Percentiles rank a stretch among this genome's conserved stretches.
These are phyloP conservation scores for Blastocystis sp. DNA, from an alignment of 352 stramenopile genomes.

Conservation along the genomic window DNA sequence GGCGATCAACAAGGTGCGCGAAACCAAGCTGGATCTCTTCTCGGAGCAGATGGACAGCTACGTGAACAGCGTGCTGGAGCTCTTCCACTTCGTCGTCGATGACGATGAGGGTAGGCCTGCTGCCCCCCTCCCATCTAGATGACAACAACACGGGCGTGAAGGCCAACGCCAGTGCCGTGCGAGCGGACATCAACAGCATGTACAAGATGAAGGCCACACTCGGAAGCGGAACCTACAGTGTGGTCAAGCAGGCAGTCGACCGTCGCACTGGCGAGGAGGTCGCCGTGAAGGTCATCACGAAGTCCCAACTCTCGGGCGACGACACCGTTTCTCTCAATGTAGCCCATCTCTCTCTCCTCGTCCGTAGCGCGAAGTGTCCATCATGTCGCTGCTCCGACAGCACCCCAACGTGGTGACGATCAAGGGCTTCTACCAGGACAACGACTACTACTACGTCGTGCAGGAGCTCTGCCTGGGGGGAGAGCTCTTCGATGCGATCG, in stretches of 20 bases:
- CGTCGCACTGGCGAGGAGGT: constrained; percentile 43
- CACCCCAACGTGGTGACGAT: constrained; percentile 56
- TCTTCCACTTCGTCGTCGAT: constrained; percentile 38
- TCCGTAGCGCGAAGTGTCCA: constrained; percentile 39
- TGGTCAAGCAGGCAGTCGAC: constrained; percentile 46
- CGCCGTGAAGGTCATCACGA: constrained; percentile 57
- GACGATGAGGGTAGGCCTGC: not conserved
- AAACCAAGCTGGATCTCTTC: constrained; percentile 58
- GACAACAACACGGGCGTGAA: constrained; percentile 47
- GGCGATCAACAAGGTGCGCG: constrained; percentile 47
- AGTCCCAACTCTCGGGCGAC: constrained; percentile 29
- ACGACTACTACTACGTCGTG: constrained; percentile 58
- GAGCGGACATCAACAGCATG: constrained; percentile 42
- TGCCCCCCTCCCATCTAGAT: not conserved
- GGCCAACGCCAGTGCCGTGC: not conserved
- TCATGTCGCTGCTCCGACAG: constrained; percentile 57
- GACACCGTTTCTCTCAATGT: constrained; percentile 51
- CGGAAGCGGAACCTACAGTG: constrained; percentile 49
- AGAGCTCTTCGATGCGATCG: constrained; percentile 60
- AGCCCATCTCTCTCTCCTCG: not conserved
- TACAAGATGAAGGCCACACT: constrained; percentile 56
- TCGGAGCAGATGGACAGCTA: constrained; percentile 53
- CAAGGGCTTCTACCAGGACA: constrained; percentile 61
- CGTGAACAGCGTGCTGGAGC: constrained; percentile 47
- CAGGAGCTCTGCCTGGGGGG: constrained; percentile 54